A percentile compares a stretch with the other conserved stretches of the same genome.
phyloP scores from a whole-genome alignment of 257 asterid genomes.

The Forsythia suspensa region DNA sequence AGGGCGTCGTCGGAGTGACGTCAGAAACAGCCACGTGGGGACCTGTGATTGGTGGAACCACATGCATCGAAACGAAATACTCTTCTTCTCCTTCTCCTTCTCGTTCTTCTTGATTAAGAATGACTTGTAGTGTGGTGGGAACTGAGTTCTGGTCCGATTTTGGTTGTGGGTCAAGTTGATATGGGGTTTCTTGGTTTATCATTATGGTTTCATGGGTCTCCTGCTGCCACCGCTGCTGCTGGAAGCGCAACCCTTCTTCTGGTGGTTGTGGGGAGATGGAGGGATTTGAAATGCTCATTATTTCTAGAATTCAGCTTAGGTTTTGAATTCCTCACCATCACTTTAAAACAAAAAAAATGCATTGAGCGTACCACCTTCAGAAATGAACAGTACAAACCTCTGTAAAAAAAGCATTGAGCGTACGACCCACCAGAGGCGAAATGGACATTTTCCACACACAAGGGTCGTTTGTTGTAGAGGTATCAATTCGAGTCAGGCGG shows the following conservation, averaged over 20 bases:
- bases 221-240: neutral
- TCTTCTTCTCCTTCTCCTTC: constrained; percentile 23
- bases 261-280: neutral
- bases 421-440: neutral
- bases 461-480: too few species aligned
- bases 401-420: neutral
- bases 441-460: neutral
- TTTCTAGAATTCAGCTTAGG: neutral
- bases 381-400: neutral
- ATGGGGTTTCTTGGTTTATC: neutral
- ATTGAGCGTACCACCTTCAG: neutral
- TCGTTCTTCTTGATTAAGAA: neutral
- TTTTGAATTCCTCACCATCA: neutral
- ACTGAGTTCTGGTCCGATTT: neutral
- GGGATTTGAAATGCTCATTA: neutral
- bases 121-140: neutral
- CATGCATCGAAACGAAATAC: constrained; percentile 22
- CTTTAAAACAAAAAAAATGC: neutral
- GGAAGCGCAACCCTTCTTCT: neutral
- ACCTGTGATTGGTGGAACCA: constrained; percentile 29
- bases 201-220: neutral
- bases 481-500: too few species aligned
- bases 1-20: constrained; percentile 28
- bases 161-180: neutral
- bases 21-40: constrained; percentile 19